phyloP scores from a whole-genome alignment of 164 flowering plant species.

The Kingdonia uniflora region DNA sequence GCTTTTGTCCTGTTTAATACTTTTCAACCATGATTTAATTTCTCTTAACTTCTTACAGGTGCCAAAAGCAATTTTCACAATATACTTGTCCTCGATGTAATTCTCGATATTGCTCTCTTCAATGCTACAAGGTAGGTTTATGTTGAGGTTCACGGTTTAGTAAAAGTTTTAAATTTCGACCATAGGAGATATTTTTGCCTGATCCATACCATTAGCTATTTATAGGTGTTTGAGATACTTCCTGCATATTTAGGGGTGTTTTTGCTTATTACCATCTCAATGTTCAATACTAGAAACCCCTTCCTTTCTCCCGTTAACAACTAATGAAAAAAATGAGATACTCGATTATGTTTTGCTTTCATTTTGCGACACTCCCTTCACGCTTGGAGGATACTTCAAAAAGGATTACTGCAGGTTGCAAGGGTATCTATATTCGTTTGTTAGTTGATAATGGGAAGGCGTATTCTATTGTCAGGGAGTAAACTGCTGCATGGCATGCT shows the following conservation, averaged over 20 bases:
- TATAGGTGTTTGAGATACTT: too few relatives aligned
- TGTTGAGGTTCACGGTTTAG: not conserved
- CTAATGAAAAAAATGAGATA: too few relatives aligned
- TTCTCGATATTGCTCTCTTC: constrained; percentile 84
- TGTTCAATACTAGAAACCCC: too few relatives aligned
- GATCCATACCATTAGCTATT: not conserved
- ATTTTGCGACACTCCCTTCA: too few relatives aligned
- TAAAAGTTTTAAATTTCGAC: too few relatives aligned
- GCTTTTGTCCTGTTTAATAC: not conserved
- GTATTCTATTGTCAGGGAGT: not conserved
- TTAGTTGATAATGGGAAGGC: not conserved
- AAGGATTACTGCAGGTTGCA: too few relatives aligned
- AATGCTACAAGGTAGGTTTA: constrained; percentile 68
- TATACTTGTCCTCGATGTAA: constrained; percentile 93
- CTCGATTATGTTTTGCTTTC: too few relatives aligned
- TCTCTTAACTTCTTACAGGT: constrained; percentile 28
- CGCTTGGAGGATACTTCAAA: too few relatives aligned
- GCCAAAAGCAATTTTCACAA: constrained; percentile 92
- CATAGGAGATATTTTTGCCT: not conserved
- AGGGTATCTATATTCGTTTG: not conserved
- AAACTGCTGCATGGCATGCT: not conserved
- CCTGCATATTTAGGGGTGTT: too few relatives aligned
- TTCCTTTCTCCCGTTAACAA: too few relatives aligned
- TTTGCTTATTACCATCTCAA: too few relatives aligned
- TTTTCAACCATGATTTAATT: not conserved